Conservation (phyloP, 176 grass and related monocot species). For the Juncus effusus region DNA sequence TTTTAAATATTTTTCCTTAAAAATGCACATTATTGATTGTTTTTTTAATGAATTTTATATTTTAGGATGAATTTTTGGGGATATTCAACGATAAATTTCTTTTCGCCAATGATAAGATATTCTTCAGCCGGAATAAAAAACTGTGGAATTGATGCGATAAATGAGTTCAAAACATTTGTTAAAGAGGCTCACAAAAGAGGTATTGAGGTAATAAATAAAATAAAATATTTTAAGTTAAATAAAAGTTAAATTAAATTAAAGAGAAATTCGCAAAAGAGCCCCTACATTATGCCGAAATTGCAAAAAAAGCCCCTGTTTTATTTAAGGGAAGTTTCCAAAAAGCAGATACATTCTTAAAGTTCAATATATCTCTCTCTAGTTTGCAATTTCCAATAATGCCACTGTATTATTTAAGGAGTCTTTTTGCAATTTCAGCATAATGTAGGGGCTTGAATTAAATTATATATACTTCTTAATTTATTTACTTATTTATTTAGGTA, state of each 20-base stretch:
- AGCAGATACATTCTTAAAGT: no score
- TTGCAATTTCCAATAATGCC: no score
- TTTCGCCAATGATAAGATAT: constrained; percentile 95
- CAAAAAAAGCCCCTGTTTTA: no score
- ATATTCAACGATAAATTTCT: constrained; percentile 88
- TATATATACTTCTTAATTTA: no score
- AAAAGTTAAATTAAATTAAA: not conserved
- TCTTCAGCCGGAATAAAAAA: constrained; percentile 49
- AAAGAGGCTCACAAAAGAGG: constrained; percentile 87
- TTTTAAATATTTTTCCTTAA: constrained; percentile 17
- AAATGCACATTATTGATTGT: no score
- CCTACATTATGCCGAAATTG: no score
- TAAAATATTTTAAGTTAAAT: constrained; percentile 1
- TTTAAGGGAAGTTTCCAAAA: no score
- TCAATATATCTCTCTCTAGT: no score
- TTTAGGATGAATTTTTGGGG: constrained; percentile 94
- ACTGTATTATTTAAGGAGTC: constrained; percentile 2
- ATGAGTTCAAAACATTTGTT: constrained; percentile 86
- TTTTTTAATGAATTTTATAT: constrained; percentile 10
- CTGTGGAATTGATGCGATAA: constrained; percentile 70
- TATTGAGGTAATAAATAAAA: constrained; percentile 56
- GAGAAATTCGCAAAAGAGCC: no score
- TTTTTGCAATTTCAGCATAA: no score
- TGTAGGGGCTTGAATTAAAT: no score
- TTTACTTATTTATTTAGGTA: constrained; percentile 34